A percentile compares a stretch with the other conserved stretches of the same genome.
Evolutionary conservation across 805 yeast species (phyloP).

Genomic region (Yamadazyma takamatsuzukensis): DNA sequence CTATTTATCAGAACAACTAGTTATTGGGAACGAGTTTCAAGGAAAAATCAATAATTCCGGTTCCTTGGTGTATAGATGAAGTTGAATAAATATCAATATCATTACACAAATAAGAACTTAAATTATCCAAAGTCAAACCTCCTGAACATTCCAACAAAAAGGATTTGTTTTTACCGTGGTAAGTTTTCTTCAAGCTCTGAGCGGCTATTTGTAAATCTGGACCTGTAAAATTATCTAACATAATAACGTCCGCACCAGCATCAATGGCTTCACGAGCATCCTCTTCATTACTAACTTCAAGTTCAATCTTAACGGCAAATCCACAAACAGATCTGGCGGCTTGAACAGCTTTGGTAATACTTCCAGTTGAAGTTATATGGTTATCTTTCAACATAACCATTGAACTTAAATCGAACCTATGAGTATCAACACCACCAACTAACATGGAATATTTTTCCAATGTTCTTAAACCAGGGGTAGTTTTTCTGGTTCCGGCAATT

Average conservation of each 20-base stretch:
- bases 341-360: constrained; percentile 78
- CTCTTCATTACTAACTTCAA: constrained; percentile 78
- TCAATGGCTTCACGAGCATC: constrained; percentile 91
- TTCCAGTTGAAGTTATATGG: constrained; percentile 90
- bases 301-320: constrained; percentile 86
- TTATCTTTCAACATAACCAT: constrained; percentile 97
- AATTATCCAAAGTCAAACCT: constrained; percentile 72
- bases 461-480: constrained; percentile 92
- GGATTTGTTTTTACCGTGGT: constrained; percentile 42
- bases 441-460: constrained; percentile 92
- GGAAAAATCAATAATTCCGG: constrained; percentile 76
- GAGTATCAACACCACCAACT: constrained; percentile 93
- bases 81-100: constrained; percentile 90
- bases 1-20: constrained; percentile 1
- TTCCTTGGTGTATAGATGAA: constrained; percentile 90
- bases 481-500: constrained; percentile 94
- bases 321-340: constrained; percentile 82
- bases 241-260: constrained; percentile 94
- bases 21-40: constrained; percentile 50
- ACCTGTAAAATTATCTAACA: constrained; percentile 86
- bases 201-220: constrained; percentile 66
- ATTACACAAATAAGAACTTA: constrained; percentile 61
- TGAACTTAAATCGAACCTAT: constrained; percentile 83
- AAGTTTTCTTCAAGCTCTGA: constrained; percentile 51
- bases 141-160: constrained; percentile 90